Conservation (phyloP, 2,329 filamentous ascomycete genomes). For the Macrophomina tecta region DNA sequence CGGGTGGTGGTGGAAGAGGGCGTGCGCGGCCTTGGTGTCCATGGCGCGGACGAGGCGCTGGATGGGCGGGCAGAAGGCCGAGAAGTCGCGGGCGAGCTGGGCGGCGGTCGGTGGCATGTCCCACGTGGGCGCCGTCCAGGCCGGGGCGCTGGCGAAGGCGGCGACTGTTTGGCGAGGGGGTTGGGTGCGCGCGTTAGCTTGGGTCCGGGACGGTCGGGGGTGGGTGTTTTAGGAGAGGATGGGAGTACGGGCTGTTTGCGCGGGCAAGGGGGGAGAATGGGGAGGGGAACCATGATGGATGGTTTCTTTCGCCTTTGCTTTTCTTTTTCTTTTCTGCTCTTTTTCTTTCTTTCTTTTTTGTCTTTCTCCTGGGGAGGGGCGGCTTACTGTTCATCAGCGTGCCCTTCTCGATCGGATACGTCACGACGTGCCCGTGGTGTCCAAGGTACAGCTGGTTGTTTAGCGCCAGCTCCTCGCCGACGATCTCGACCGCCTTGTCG, state of each 20-base stretch:
- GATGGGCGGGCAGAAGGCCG: conserved; percentile 49
- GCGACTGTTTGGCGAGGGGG: conserved; percentile 42
- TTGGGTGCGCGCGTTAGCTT: neutral
- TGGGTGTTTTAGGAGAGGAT: too few species aligned
- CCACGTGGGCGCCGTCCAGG: conserved; percentile 51
- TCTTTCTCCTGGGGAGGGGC: neutral
- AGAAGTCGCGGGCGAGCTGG: conserved; percentile 50
- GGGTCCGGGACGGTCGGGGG: too few species aligned
- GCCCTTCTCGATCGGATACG: conserved; percentile 64
- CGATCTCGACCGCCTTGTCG: conserved; percentile 53
- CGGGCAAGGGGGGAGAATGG: too few species aligned
- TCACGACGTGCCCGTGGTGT: conserved; percentile 62
- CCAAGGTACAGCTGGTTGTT: conserved; percentile 64
- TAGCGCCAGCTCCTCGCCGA: conserved; percentile 57
- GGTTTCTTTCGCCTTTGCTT: too few species aligned
- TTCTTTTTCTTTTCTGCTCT: too few species aligned
- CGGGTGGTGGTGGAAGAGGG: conserved; percentile 52
- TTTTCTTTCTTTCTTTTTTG: too few species aligned
- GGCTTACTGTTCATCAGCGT: conserved; percentile 59
- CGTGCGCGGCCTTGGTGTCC: conserved; percentile 56
- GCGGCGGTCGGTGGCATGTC: conserved; percentile 47
- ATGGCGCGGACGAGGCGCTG: conserved; percentile 51
- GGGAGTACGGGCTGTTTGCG: too few species aligned
- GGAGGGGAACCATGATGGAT: too few species aligned
- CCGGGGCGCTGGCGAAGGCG: conserved; percentile 52